Evolutionary conservation across 495 filamentous ascomycete species (phyloP).

Genomic region (Neurospora sp.): DNA sequence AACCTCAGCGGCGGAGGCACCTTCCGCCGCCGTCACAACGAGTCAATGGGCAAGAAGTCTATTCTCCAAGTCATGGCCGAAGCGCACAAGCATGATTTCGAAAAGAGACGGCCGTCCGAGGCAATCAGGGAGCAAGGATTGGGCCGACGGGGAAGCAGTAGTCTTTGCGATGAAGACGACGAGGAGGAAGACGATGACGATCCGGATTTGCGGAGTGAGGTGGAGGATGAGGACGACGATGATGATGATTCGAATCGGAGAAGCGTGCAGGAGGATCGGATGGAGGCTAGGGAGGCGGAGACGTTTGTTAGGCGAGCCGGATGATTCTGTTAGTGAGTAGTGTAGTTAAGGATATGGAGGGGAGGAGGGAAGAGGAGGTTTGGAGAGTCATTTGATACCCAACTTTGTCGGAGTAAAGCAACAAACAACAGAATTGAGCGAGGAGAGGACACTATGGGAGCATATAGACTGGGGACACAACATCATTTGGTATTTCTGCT

Average conservation of each 20-base stretch:
- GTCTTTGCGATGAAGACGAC: neutral
- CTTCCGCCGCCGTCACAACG: constrained; percentile 21
- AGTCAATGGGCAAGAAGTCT: constrained; percentile 37
- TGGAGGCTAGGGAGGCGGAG: constrained; percentile 13
- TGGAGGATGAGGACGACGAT: constrained; percentile 16
- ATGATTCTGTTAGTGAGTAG: neutral
- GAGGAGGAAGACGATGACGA: constrained; percentile 5
- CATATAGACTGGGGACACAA: neutral
- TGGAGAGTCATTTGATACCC: neutral
- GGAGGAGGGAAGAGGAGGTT: neutral
- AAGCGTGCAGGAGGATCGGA: constrained; percentile 16
- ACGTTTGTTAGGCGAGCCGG: constrained; percentile 3
- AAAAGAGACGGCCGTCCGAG: constrained; percentile 52
- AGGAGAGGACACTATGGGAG: neutral
- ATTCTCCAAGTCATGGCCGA: constrained; percentile 49
- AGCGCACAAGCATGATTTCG: constrained; percentile 83
- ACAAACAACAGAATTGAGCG: neutral
- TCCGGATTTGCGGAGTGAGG: constrained; percentile 10
- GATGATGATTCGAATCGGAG: constrained; percentile 24
- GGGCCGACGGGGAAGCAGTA: neutral
- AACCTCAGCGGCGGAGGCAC: constrained; percentile 16
- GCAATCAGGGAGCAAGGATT: neutral
- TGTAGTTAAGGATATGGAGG: neutral
- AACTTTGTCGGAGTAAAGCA: neutral
- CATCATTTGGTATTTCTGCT: neutral